phyloP scores from a whole-genome alignment of 2,329 filamentous ascomycete genomes.

The Fusarium buharicum region DNA sequence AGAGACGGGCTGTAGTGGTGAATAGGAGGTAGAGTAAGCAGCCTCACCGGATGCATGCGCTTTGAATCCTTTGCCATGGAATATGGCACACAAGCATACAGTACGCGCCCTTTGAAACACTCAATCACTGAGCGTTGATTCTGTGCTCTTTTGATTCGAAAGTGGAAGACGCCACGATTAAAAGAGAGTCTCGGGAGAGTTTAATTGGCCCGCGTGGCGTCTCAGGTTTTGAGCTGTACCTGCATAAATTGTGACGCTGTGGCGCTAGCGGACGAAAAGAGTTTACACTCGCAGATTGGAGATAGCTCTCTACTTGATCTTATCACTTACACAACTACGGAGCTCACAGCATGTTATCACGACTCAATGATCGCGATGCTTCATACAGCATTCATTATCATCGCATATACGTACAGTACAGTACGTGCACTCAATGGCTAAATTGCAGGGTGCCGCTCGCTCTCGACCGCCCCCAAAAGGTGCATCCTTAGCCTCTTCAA shows the following conservation, averaged over 20 bases:
- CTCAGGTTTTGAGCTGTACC: slow-evolving; percentile 48
- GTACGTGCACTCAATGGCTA: background rate
- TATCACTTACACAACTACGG: no score
- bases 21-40: slow-evolving; percentile 1
- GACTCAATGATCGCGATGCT: no score
- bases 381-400: background rate
- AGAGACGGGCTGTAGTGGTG: background rate
- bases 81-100: slow-evolving; percentile 1
- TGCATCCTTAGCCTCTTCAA: slow-evolving; percentile 21
- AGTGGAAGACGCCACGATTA: slow-evolving; percentile 35
- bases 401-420: background rate
- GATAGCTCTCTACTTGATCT: no score
- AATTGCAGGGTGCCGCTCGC: slow-evolving; percentile 35
- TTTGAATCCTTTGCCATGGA: background rate
- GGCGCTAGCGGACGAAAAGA: slow-evolving; percentile 13
- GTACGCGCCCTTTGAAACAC: slow-evolving; percentile 1
- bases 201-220: slow-evolving; percentile 50
- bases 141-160: slow-evolving; percentile 17
- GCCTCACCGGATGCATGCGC: slow-evolving; percentile 20
- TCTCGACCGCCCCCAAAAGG: slow-evolving; percentile 4
- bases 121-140: slow-evolving; percentile 5
- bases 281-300: background rate
- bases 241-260: slow-evolving; percentile 43
- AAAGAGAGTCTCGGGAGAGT: slow-evolving; percentile 29
- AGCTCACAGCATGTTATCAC: no score